Conservation (phyloP, 495 filamentous ascomycete genomes). For the Podospora pseudoanserina region DNA sequence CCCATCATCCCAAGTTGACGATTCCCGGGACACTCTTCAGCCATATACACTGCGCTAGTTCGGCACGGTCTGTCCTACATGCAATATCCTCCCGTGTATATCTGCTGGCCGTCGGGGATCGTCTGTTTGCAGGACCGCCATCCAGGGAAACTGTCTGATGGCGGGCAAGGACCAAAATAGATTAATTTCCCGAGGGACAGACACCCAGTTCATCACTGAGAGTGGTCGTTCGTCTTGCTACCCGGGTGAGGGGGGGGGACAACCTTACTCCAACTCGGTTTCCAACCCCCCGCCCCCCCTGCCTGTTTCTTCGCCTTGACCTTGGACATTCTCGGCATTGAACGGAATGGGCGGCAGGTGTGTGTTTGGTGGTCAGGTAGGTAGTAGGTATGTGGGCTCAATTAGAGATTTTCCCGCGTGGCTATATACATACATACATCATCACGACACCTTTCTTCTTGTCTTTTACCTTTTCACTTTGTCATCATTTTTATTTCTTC, state of each 20-base stretch:
- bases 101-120: constrained; percentile 5
- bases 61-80: not conserved
- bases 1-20: not conserved
- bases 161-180: constrained; percentile 10
- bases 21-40: not conserved
- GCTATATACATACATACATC: not conserved
- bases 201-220: no score
- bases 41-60: not conserved
- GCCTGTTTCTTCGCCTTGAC: not conserved
- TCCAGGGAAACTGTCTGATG: constrained; percentile 10
- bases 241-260: not conserved
- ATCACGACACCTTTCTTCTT: not conserved
- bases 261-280: constrained; percentile 12
- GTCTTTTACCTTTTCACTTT: not conserved
- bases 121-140: constrained; percentile 14
- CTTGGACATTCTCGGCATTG: constrained; percentile 18
- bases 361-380: not conserved
- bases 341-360: constrained; percentile 10
- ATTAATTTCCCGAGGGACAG: constrained; percentile 11
- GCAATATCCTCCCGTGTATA: constrained; percentile 11
- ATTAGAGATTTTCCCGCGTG: constrained; percentile 13
- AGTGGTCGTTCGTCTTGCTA: not conserved
- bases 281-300: not conserved
- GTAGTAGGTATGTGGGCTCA: not conserved
- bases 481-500: not conserved